Evolutionary conservation across 768 basidiomycete genomes (phyloP), one percentile per base, ranked within the genome.

Genomic region (Termitomyces eurrhizus): DNA sequence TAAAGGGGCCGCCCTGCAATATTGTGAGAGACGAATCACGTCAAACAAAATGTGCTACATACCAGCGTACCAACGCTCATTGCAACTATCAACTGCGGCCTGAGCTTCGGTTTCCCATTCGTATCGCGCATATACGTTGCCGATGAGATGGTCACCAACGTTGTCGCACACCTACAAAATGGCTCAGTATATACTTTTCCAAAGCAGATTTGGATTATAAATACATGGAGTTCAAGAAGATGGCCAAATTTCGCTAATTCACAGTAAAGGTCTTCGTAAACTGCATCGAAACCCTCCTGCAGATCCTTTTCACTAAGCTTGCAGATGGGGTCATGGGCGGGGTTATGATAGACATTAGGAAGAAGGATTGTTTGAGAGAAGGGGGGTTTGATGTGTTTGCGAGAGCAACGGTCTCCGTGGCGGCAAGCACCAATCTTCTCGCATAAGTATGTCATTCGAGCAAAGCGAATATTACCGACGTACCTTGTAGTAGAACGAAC

Each of bases 51-150:
- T 26, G 57, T 9, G 55, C 45, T 56, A 78, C 88, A 61, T 72
- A 92, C 93, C 95, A 66, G 94, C 94, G 80, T 98, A 99, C 97
- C 97, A 99, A 36, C 96, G 86, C 68, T 96, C 90, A 68, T 98
- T 98, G 65, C 98, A 78, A 60, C 84, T 92, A 67, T 96, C 93
- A 7, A 98, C 93, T 2, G 96, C 96, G 35, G 88, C 79, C 68
- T 94, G 90, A 9, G 96, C 96, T 72, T 99, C 96, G 0, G 95
- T 95, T 75, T 99, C 96, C 95, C 94, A 97, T 69, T 99, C 96
- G 69, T 92, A 99, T 26, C 96, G 86, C 4, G 95, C 96, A 70
- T 99, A 99, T 2, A 99, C 96, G 67, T 98, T 97, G 26, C 95
- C 95, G 68, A 96, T 93, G 29, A 98, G 80, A 71, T 99, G 96